Percentiles rank a stretch among this genome's conserved stretches.
phyloP scores from a whole-genome alignment of 139 green algal species.

The Pseudopediastrum boryanum region DNA sequence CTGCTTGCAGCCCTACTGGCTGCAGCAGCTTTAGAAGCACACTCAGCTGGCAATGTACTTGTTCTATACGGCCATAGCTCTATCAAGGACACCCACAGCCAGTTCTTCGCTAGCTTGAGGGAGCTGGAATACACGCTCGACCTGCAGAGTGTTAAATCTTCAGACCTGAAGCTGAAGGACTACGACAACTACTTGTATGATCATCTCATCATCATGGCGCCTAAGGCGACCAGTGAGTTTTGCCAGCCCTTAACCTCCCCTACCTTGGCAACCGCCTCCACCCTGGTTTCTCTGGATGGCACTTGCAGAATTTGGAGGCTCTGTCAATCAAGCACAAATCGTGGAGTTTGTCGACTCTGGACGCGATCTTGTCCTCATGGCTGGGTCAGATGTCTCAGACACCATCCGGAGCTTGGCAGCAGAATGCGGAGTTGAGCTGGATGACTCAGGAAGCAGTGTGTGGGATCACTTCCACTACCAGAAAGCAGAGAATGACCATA shows the following conservation, averaged over 20 bases:
- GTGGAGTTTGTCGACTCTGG: slow-evolving; percentile 89
- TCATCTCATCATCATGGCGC: slow-evolving; percentile 78
- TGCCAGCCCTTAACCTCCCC: not conserved
- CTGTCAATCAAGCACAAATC: slow-evolving; percentile 62
- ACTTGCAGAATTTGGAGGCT: slow-evolving; percentile 68
- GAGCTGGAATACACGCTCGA: slow-evolving; percentile 52
- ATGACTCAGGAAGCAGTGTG: slow-evolving; percentile 55
- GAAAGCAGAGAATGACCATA: slow-evolving; percentile 35
- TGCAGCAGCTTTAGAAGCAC: slow-evolving; percentile 8
- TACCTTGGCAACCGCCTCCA: not conserved
- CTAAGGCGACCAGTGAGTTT: slow-evolving; percentile 44
- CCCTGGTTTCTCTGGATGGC: not conserved
- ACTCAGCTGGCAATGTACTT: slow-evolving; percentile 45
- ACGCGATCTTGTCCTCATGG: slow-evolving; percentile 78
- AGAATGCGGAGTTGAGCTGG: slow-evolving; percentile 82
- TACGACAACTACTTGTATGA: slow-evolving; percentile 88
- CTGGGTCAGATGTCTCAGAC: slow-evolving; percentile 59
- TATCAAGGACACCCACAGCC: slow-evolving; percentile 50
- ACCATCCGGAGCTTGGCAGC: slow-evolving; percentile 50
- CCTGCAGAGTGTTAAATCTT: slow-evolving; percentile 53
- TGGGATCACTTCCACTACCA: slow-evolving; percentile 56
- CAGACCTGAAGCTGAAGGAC: slow-evolving; percentile 66
- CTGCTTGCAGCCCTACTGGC: not conserved
- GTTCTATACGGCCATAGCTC: slow-evolving; percentile 51
- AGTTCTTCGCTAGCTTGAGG: slow-evolving; percentile 57